phyloP scores from a whole-genome alignment of 2,329 filamentous ascomycete genomes.

The Cytospora mali region DNA sequence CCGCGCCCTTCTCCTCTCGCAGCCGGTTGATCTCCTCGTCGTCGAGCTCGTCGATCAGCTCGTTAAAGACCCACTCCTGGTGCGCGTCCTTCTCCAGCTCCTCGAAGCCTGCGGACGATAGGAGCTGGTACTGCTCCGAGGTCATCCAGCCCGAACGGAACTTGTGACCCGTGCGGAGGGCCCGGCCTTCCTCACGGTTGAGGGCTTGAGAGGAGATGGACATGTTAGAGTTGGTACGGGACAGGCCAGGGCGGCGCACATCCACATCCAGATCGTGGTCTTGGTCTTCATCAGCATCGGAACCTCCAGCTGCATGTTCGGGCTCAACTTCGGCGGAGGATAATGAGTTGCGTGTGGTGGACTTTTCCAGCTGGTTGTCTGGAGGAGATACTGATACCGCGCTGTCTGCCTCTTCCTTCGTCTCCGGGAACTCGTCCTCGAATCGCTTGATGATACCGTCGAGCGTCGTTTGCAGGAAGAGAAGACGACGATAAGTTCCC shows the following conservation, averaged over 20 bases:
- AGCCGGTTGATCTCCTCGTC: conserved; percentile 59
- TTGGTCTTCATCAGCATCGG: conserved; percentile 54
- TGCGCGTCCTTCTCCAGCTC: conserved; percentile 54
- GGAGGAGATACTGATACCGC: conserved; percentile 35
- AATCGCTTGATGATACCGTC: conserved; percentile 92
- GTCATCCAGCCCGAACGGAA: conserved; percentile 56
- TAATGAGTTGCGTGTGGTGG: conserved; percentile 33
- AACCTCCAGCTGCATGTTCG: conserved; percentile 43
- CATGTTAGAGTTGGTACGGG: conserved; percentile 56
- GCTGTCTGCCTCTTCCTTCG: conserved; percentile 52
- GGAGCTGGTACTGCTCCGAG: conserved; percentile 53
- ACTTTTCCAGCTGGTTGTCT: conserved; percentile 33
- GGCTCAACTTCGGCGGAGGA: conserved; percentile 40
- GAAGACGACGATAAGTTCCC: conserved; percentile 72
- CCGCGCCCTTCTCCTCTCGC: conserved; percentile 59
- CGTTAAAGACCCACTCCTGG: conserved; percentile 57
- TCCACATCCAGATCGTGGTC: conserved; percentile 39
- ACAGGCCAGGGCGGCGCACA: conserved; percentile 36
- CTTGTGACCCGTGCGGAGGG: conserved; percentile 57
- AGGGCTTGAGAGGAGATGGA: conserved; percentile 54
- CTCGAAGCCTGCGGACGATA: conserved; percentile 46
- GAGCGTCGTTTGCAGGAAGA: conserved; percentile 87
- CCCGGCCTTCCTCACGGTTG: conserved; percentile 59
- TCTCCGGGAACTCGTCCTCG: conserved; percentile 94
- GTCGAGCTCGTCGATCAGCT: conserved; percentile 64